Base-by-base conservation (phyloP, 306 rosid genomes). In the Astragalus glycyphyllos region DNA sequence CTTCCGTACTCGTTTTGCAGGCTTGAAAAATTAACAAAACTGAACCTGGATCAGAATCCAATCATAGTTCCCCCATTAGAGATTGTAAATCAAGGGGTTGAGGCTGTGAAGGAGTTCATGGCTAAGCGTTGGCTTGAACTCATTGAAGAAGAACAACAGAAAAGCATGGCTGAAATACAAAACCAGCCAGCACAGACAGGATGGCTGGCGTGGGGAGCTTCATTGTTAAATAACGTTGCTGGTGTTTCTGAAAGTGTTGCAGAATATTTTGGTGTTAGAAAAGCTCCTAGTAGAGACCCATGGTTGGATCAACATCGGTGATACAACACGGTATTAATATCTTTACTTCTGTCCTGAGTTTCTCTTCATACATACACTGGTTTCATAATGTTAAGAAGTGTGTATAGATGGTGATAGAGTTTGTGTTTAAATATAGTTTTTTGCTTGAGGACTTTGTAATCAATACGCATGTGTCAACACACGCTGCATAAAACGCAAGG, bases 21-120 rank as follows among this genome's bases (percentile, higher is more conserved):
- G 86, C 86, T 85, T 45, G 69, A 82, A 64, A 85, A 79, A 1
- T 60, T 85, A 53, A 59, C 71, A 12, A 79, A 82, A 71, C 84
- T 85, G 61, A 82, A 79, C 72, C 38, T 85, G 47, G 89, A 85
- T 12, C 84, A 82, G 78, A 85, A 85, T 73, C 89, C 84, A 3
- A 74, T 82, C 9, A 5, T 38, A 20, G 59, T 81, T 34, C 89
- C 86, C 1, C 86, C 86, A 1, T 5, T 55, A 4, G 86, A 85
- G 66, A 65, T 85, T 72, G 80, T 76, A 45, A 76, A 70, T 53
- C 72, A 75, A 76, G 89, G 89, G 66, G 79, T 47, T 58, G 86
- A 81, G 76, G 84, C 84, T 76, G 80, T 82, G 2, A 79, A 51
- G 58, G 84, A 79, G 50, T 85, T 76, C 81, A 76, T 85, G 89